Percentiles rank a stretch among this genome's conserved stretches.
These are phyloP conservation scores for Clarkia xantiana DNA, from an alignment of 345 rosid genomes.

Conservation along the genomic window DNA sequence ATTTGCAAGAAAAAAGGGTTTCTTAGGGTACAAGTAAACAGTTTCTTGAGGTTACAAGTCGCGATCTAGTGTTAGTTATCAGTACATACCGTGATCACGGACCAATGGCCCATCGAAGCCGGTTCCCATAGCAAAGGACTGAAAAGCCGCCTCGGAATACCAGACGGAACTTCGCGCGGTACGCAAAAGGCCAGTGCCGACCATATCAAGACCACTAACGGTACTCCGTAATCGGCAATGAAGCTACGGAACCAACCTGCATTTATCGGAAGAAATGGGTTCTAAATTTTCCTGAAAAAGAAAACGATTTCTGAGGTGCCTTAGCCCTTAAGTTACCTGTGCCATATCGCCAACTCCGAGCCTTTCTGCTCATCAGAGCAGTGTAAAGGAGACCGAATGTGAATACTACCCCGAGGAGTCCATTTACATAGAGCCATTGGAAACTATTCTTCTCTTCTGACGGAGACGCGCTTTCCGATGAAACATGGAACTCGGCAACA, in stretches of 20 bases:
- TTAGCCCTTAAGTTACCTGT: conserved; percentile 11
- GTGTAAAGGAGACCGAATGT: conserved; percentile 20
- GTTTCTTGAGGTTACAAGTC: neutral
- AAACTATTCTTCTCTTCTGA: conserved; percentile 9
- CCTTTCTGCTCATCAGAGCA: conserved; percentile 19
- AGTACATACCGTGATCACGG: conserved; percentile 19
- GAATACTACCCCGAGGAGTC: conserved; percentile 26
- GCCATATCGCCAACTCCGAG: conserved; percentile 30
- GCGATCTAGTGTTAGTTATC: no score
- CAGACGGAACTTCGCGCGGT: conserved; percentile 15
- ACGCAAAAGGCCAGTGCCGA: conserved; percentile 16
- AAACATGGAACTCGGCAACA: conserved; percentile 17
- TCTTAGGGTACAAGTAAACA: neutral
- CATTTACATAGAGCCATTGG: conserved; percentile 27
- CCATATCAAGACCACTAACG: conserved; percentile 19
- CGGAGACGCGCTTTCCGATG: conserved; percentile 7
- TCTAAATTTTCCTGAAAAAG: no score
- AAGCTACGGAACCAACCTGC: conserved; percentile 27
- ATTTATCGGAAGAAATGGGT: no score
- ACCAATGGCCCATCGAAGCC: conserved; percentile 21
- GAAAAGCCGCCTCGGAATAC: conserved; percentile 20
- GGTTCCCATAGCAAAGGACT: conserved; percentile 25
- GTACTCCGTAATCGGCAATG: conserved; percentile 29
- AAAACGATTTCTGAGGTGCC: no score
- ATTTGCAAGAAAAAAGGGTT: neutral